phyloP scores from a whole-genome alignment of 1,139 yeast species.

The Yamadazyma atmosphaerica region DNA sequence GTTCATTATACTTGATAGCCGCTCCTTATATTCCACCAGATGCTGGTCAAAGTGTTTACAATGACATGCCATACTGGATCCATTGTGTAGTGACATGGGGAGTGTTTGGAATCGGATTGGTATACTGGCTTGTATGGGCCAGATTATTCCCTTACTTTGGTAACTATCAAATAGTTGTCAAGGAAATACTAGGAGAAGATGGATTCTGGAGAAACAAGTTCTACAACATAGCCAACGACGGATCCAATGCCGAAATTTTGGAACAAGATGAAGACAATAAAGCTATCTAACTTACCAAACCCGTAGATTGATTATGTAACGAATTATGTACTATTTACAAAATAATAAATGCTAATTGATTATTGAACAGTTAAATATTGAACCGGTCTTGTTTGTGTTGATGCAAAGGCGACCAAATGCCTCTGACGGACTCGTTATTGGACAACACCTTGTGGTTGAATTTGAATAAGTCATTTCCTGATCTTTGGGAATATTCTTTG shows the following conservation, averaged over 20 bases:
- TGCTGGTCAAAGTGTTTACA: conserved; percentile 65
- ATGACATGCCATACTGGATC: conserved; percentile 69
- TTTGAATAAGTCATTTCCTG: conserved; percentile 43
- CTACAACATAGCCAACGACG: conserved; percentile 37
- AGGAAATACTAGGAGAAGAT: conserved; percentile 63
- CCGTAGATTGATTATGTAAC: not conserved
- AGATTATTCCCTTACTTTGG: conserved; percentile 57
- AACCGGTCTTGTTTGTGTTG: conserved; percentile 66
- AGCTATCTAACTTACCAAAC: not conserved
- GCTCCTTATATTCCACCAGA: conserved; percentile 85
- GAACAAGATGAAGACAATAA: conserved; percentile 9
- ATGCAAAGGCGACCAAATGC: conserved; percentile 97
- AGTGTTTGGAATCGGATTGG: conserved; percentile 66
- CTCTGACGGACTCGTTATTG: conserved; percentile 83
- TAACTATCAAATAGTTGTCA: conserved; percentile 57
- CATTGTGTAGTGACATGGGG: conserved; percentile 87
- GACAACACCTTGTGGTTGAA: conserved; percentile 73
- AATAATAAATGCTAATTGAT: not conserved
- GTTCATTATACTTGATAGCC: conserved; percentile 68
- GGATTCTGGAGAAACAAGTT: conserved; percentile 77
- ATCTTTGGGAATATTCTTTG: conserved; percentile 47
- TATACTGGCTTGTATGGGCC: conserved; percentile 73
- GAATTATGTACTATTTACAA: too few relatives aligned
- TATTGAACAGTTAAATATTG: conserved; percentile 54
- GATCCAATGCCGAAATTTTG: conserved; percentile 16